Evolutionary conservation across 768 basidiomycete genomes (phyloP).

Genomic region (Phanerochaete carnosa): DNA sequence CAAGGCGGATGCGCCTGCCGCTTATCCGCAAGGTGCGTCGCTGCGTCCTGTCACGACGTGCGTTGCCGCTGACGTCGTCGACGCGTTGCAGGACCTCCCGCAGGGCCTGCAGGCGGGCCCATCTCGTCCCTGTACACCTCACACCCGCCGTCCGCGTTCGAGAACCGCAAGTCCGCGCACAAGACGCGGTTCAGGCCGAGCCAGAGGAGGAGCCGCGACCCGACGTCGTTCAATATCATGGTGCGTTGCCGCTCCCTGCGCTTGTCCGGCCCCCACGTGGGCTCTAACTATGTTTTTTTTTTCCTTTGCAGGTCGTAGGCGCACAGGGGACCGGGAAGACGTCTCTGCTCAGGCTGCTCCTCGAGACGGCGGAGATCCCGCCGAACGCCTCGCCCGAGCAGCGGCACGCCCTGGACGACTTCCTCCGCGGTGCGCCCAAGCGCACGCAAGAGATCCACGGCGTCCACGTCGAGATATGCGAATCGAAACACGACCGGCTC

Average conservation of each 20-base stretch:
- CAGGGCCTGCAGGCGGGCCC: slow-evolving; percentile 31
- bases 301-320: slow-evolving; percentile 62
- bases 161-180: slow-evolving; percentile 41
- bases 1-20: slow-evolving; percentile 30
- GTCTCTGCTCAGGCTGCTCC: slow-evolving; percentile 70
- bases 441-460: slow-evolving; percentile 62
- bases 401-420: slow-evolving; percentile 56
- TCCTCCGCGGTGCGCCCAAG: slow-evolving; percentile 59
- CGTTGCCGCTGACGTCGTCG: background rate
- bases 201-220: slow-evolving; percentile 60
- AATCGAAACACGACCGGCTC: slow-evolving; percentile 77
- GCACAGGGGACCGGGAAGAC: slow-evolving; percentile 84
- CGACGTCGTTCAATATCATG: slow-evolving; percentile 87
- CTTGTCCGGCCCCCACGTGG: background rate
- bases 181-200: slow-evolving; percentile 41
- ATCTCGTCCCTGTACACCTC: slow-evolving; percentile 75
- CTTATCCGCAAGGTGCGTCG: slow-evolving; percentile 59
- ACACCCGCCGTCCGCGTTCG: slow-evolving; percentile 59
- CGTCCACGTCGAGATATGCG: slow-evolving; percentile 77
- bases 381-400: slow-evolving; percentile 76
- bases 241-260: slow-evolving; percentile 33
- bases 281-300: too few relatives aligned
- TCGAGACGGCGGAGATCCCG: slow-evolving; percentile 84
- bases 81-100: slow-evolving; percentile 12
- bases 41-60: background rate